These are phyloP conservation scores for Verbascum thapsus DNA, from an alignment of 257 asterid species.

Conservation along the genomic window DNA sequence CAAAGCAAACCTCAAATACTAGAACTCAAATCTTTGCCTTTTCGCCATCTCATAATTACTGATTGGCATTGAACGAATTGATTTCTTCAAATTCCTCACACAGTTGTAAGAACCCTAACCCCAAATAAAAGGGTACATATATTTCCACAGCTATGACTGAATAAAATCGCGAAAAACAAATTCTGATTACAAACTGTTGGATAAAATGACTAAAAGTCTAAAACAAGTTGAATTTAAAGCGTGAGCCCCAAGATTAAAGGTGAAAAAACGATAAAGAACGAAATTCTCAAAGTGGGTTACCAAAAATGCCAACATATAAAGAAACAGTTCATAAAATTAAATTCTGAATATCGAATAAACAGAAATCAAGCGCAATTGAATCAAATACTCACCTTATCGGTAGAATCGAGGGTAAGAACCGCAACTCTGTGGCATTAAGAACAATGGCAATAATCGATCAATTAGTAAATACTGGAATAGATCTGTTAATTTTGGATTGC, in stretches of 20 bases:
- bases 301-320: slow-evolving; percentile 1
- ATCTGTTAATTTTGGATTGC: slow-evolving; percentile 24
- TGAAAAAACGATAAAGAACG: slow-evolving; percentile 6
- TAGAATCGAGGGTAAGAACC: slow-evolving; percentile 23
- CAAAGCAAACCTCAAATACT: slow-evolving; percentile 36
- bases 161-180: slow-evolving; percentile 16
- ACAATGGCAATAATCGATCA: neutral
- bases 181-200: slow-evolving; percentile 25
- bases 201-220: slow-evolving; percentile 19
- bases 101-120: slow-evolving; percentile 32
- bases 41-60: slow-evolving; percentile 25
- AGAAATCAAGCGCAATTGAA: neutral
- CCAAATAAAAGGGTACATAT: slow-evolving; percentile 34
- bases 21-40: slow-evolving; percentile 22
- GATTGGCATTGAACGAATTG: neutral
- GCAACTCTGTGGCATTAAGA: neutral
- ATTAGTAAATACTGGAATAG: slow-evolving; percentile 15
- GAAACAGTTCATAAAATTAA: neutral
- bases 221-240: slow-evolving; percentile 19
- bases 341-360: slow-evolving; percentile 8
- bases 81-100: slow-evolving; percentile 10
- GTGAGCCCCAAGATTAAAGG: slow-evolving; percentile 10
- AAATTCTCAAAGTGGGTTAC: slow-evolving; percentile 14
- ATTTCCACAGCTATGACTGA: slow-evolving; percentile 25
- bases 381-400: slow-evolving; percentile 30